A percentile compares a stretch with the other conserved stretches of the same genome.
These are phyloP conservation scores for Saccharomycopsis synnaedendra DNA, from an alignment of 805 yeast genomes.

Conservation along the genomic window DNA sequence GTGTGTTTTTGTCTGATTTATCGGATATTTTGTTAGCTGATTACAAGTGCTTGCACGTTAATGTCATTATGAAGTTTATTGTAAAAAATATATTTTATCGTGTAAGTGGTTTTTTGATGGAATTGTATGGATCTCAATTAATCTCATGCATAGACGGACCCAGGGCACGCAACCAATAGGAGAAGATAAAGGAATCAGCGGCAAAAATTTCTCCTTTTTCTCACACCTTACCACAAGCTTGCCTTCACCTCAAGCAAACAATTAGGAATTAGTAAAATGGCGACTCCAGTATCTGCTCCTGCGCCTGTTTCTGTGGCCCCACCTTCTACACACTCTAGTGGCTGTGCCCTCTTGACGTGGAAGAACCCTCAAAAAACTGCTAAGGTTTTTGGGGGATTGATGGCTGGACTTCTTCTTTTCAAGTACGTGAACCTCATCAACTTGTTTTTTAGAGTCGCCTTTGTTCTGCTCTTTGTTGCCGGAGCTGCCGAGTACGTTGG, in stretches of 20 bases:
- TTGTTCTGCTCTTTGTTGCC: constrained; percentile 46
- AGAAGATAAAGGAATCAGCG: too few species aligned
- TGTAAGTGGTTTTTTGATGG: too few species aligned
- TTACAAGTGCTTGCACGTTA: not conserved
- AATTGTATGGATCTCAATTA: too few species aligned
- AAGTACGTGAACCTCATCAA: constrained; percentile 55
- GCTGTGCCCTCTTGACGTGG: constrained; percentile 49
- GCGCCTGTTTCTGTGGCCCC: not conserved
- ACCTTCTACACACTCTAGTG: too few species aligned
- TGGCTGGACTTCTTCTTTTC: constrained; percentile 41
- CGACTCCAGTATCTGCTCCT: not conserved
- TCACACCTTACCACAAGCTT: too few species aligned
- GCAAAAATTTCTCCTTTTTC: too few species aligned
- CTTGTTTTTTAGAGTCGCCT: constrained; percentile 47
- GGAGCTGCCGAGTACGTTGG: constrained; percentile 73
- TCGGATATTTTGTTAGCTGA: not conserved
- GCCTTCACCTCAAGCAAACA: too few species aligned
- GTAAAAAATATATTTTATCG: too few species aligned
- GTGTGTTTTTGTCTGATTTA: not conserved
- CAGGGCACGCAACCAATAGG: too few species aligned
- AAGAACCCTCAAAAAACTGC: constrained; percentile 66
- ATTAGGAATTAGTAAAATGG: too few species aligned
- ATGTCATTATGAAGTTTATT: not conserved
- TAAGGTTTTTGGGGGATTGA: constrained; percentile 55
- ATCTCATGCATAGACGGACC: too few species aligned